phyloP scores from a whole-genome alignment of 2,329 filamentous ascomycete species.

The Clonostachys sp. region DNA sequence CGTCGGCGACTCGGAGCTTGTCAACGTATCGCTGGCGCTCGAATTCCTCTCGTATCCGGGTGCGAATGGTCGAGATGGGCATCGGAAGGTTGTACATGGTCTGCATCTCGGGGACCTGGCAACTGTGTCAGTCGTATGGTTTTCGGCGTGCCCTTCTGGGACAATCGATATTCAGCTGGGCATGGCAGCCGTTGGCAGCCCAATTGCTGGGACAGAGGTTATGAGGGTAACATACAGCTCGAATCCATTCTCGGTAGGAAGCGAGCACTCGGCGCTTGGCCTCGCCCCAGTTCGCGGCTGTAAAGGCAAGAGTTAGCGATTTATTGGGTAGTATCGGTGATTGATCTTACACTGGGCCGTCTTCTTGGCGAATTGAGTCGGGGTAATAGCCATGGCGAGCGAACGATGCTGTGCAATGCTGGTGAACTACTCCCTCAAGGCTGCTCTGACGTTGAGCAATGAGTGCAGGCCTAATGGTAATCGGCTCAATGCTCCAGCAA shows the following conservation, averaged over 20 bases:
- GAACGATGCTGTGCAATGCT: slow-evolving; percentile 18
- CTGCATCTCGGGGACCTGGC: slow-evolving; percentile 91
- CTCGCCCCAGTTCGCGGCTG: slow-evolving; percentile 86
- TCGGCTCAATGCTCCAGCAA: too few species aligned
- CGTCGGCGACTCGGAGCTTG: slow-evolving; percentile 83
- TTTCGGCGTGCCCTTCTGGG: not conserved
- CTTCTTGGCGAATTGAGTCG: slow-evolving; percentile 83
- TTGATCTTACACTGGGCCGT: slow-evolving; percentile 68
- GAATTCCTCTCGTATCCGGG: slow-evolving; percentile 94
- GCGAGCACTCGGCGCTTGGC: slow-evolving; percentile 81
- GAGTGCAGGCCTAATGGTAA: too few species aligned
- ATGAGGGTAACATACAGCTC: slow-evolving; percentile 67
- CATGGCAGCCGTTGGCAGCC: not conserved
- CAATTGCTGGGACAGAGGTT: not conserved
- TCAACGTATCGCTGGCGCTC: slow-evolving; percentile 92
- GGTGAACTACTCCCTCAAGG: too few species aligned
- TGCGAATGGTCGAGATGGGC: slow-evolving; percentile 81
- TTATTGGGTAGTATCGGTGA: slow-evolving; percentile 1
- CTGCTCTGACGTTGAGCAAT: too few species aligned
- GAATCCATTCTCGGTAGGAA: slow-evolving; percentile 93
- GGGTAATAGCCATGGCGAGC: slow-evolving; percentile 77
- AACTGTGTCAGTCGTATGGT: not conserved
- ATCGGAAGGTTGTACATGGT: slow-evolving; percentile 93
- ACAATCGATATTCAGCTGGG: not conserved
- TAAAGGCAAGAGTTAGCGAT: slow-evolving; percentile 26